Base-by-base conservation (phyloP, 345 rosid species). In the Rhizophora apiculata region DNA sequence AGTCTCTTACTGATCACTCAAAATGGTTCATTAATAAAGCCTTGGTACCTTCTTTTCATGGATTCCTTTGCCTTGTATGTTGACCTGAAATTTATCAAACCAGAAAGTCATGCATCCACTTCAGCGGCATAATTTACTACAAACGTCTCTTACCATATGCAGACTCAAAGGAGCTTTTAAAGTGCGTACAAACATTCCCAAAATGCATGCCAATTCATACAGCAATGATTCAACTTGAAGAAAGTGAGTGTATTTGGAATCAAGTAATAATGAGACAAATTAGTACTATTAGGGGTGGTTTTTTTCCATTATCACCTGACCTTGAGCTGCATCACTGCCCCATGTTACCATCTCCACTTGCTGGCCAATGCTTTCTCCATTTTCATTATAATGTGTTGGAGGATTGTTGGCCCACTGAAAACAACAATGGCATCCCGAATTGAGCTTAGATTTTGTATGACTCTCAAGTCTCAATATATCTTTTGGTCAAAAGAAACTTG, bases 321-420 rank as follows among this genome's bases (percentile, higher is more conserved):
- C 62, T 48, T 73, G 67, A 21, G 65, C 43, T 27, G 63, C 68
- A 62, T 34, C 55, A 57, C 20, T n/a, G 62, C 26, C 30, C 74
- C 74, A 60, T 58, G 64, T 9, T 31, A 51, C 54, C 24, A 69
- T 76, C 52, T 74, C 85, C 32, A 71, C 76, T 66, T 80, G 80
- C 61, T 76, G 80, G 21, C 68, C 78, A 63, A 62, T 70, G 68
- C 73, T 76, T 64, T 71, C 85, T 76, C 77, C 86, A 54, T 68
- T 87, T 76, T 77, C 87, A 72, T 75, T 82, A 81, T 67, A 78
- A 61, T 83, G 86, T 67, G 77, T 73, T 60, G 85, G 88, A 61
- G 99, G 99, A 65, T 85, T 90, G 70, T 87, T 87, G 6, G 98
- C 99, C 99, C 99, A 92, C 99, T 95, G 83, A 60, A 76, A 70